phyloP scores from a whole-genome alignment of 192 early-diverging fungal genomes.

The Gamsiella multidivaricata region DNA sequence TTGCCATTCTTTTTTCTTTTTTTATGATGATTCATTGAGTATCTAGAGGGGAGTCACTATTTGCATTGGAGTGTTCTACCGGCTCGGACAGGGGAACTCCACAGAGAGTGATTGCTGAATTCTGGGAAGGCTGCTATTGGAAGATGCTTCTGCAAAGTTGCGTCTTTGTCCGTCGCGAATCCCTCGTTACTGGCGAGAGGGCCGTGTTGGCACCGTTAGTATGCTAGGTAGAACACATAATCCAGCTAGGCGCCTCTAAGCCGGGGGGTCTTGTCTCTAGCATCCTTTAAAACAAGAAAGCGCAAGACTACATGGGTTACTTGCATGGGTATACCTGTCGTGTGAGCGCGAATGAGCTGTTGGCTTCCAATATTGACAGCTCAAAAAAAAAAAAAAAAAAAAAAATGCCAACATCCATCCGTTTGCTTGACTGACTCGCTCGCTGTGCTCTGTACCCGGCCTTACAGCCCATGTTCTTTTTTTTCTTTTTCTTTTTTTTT shows the following conservation, averaged over 20 bases:
- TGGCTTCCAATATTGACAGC: background rate
- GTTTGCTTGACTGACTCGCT: background rate
- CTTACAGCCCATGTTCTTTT: background rate
- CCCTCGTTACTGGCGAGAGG: slow-evolving; percentile 16
- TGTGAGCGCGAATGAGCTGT: no score
- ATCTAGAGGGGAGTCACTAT: slow-evolving; percentile 1
- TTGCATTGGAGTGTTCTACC: slow-evolving; percentile 10
- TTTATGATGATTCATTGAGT: background rate
- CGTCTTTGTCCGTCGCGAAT: slow-evolving; percentile 10
- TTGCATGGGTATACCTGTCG: no score
- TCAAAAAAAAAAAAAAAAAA: background rate
- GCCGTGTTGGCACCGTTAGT: slow-evolving; percentile 7
- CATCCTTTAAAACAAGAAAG: slow-evolving; percentile 1
- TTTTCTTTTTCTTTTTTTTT: background rate
- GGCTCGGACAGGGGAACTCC: slow-evolving; percentile 4
- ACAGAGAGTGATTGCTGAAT: slow-evolving; percentile 6
- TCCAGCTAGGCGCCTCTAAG: slow-evolving; percentile 3
- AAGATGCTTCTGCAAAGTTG: slow-evolving; percentile 13
- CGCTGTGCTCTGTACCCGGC: background rate
- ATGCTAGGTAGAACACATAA: slow-evolving; percentile 12
- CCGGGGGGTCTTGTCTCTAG: slow-evolving; percentile 1
- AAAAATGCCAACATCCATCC: background rate
- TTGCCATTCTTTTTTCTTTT: background rate
- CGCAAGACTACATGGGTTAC: no score
- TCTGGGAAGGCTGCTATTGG: slow-evolving; percentile 16